phyloP scores from a whole-genome alignment of 2,329 filamentous ascomycete species.

The Fusarium coicis region DNA sequence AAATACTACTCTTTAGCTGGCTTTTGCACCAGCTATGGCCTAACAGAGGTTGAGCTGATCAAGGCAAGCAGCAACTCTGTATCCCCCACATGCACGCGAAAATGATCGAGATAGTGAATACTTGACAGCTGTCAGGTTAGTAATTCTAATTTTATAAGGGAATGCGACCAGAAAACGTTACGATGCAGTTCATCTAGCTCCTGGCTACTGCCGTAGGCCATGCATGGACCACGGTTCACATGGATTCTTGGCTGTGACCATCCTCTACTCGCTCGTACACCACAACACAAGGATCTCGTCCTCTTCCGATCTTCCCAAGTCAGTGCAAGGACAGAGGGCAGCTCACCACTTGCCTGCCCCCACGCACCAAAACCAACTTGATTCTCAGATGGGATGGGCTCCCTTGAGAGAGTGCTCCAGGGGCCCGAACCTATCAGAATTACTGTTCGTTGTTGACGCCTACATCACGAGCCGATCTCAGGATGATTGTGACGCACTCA shows the following conservation, averaged over 20 bases:
- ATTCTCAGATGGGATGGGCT: slow-evolving; percentile 6
- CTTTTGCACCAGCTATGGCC: neutral
- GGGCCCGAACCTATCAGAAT: slow-evolving; percentile 20
- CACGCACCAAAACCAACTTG: slow-evolving; percentile 18
- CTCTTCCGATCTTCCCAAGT: slow-evolving; percentile 22
- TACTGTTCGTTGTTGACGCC: slow-evolving; percentile 2
- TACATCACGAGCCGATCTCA: slow-evolving; percentile 17
- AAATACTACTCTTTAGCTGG: neutral
- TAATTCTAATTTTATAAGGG: neutral
- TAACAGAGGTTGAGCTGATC: neutral
- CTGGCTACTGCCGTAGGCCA: neutral
- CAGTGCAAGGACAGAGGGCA: slow-evolving; percentile 8
- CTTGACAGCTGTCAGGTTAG: neutral
- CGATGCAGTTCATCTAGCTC: neutral
- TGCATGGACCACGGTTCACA: neutral
- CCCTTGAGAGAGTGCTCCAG: slow-evolving; percentile 1
- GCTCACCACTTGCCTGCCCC: slow-evolving; percentile 22
- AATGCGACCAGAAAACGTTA: neutral
- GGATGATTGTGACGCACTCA: slow-evolving; percentile 9
- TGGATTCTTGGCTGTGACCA: neutral
- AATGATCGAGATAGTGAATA: neutral
- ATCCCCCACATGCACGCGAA: neutral
- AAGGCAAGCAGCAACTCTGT: neutral
- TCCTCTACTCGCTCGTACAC: neutral
- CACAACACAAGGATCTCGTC: slow-evolving; percentile 12